These are phyloP conservation scores for Fistulinella prunicolor DNA, from an alignment of 768 basidiomycete genomes.

Conservation along the genomic window DNA sequence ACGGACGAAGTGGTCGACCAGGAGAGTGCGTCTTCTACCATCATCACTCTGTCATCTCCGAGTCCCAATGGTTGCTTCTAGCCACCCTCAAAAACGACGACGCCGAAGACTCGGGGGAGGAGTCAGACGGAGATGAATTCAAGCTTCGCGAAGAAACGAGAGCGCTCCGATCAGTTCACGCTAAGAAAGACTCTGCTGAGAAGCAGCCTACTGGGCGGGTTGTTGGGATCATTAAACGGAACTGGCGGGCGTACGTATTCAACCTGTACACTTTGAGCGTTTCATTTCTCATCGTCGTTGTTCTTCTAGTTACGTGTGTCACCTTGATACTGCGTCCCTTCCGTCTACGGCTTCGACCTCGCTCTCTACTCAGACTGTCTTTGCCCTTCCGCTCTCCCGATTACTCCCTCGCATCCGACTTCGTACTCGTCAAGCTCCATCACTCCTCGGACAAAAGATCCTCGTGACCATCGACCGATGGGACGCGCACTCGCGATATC, in stretches of 20 bases:
- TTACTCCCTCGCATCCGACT: conserved; percentile 91
- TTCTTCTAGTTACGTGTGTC: conserved; percentile 77
- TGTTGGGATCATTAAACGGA: conserved; percentile 90
- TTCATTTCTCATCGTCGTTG: not conserved
- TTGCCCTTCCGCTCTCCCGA: conserved; percentile 90
- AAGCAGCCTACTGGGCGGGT: conserved; percentile 90
- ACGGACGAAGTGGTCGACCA: conserved; percentile 93
- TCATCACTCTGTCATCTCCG: not conserved
- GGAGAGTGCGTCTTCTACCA: conserved; percentile 54
- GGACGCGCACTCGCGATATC: conserved; percentile 84
- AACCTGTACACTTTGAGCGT: not conserved
- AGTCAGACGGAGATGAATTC: conserved; percentile 42
- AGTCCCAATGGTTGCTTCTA: conserved; percentile 28
- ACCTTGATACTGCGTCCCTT: conserved; percentile 87
- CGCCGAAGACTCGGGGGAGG: conserved; percentile 69
- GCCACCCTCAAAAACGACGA: conserved; percentile 86
- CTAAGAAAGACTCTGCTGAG: conserved; percentile 41
- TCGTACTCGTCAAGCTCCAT: conserved; percentile 90
- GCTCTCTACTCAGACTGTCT: conserved; percentile 83
- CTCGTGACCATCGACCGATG: conserved; percentile 94
- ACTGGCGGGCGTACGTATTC: conserved; percentile 83
- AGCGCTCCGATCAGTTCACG: conserved; percentile 26
- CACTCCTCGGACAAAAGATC: conserved; percentile 89
- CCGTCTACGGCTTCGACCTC: conserved; percentile 76
- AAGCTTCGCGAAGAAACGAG: conserved; percentile 44